Percentiles rank a stretch among this genome's conserved stretches.
phyloP scores from a whole-genome alignment of 2,329 filamentous ascomycete species.

The Fusarium sp. region DNA sequence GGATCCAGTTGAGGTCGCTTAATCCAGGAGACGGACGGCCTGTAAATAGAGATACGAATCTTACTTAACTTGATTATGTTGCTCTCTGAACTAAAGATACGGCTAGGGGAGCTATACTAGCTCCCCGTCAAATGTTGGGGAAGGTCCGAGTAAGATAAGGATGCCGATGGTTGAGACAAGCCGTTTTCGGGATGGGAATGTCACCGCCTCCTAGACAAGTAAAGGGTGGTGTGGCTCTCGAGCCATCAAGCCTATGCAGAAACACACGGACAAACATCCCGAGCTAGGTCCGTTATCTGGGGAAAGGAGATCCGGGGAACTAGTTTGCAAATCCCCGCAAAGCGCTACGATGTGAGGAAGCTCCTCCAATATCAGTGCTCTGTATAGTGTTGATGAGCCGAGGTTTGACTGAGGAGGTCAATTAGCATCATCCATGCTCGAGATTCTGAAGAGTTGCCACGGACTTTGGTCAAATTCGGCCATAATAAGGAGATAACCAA shows the following conservation, averaged over 20 bases:
- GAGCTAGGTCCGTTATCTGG: constrained; percentile 32
- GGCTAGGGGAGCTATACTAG: constrained; percentile 6
- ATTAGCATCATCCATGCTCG: constrained; percentile 2
- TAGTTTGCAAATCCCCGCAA: constrained; percentile 31
- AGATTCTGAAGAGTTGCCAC: background rate
- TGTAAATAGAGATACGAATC: constrained; percentile 9
- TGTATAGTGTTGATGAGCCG: background rate
- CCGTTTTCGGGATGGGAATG: constrained; percentile 6
- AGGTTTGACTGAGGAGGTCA: constrained; percentile 7
- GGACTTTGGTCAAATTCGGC: background rate
- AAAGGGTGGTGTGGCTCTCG: constrained; percentile 35
- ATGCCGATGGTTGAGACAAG: background rate
- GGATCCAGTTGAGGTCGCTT: constrained; percentile 12
- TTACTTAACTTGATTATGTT: constrained; percentile 2
- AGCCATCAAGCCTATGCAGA: constrained; percentile 7
- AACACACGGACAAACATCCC: constrained; percentile 16
- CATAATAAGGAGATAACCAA: background rate
- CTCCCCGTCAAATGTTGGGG: constrained; percentile 7
- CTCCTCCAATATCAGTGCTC: constrained; percentile 7
- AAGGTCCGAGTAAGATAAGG: constrained; percentile 3
- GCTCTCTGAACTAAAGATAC: constrained; percentile 8
- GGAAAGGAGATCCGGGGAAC: constrained; percentile 35
- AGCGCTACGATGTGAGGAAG: constrained; percentile 19
- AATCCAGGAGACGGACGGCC: background rate
- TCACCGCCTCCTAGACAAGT: constrained; percentile 9